A percentile compares a stretch with the other conserved stretches of the same genome.
Evolutionary conservation across 2,329 filamentous ascomycete genomes (phyloP).

Genomic region (Aspergillus proliferans): DNA sequence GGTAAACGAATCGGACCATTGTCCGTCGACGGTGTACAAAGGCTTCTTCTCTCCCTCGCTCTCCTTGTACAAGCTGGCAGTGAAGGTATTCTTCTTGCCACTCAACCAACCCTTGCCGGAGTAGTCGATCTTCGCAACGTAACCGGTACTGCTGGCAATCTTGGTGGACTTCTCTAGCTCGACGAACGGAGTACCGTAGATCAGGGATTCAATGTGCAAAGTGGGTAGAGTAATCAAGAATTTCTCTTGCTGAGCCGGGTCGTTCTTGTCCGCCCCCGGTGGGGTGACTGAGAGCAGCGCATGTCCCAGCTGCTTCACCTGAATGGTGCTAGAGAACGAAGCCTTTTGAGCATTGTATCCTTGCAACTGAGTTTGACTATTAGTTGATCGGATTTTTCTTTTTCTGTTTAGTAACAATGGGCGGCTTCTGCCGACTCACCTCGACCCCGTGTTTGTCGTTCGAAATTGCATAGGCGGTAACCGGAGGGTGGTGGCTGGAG

Average conservation of each 20-base stretch:
- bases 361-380: slow-evolving; percentile 43
- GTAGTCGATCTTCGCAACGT: slow-evolving; percentile 85
- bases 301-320: slow-evolving; percentile 91
- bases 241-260: slow-evolving; percentile 48
- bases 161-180: slow-evolving; percentile 81
- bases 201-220: slow-evolving; percentile 88
- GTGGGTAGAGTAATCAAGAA: slow-evolving; percentile 89
- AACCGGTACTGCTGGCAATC: slow-evolving; percentile 81
- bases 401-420: background rate
- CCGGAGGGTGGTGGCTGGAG: slow-evolving; percentile 75
- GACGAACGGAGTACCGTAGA: slow-evolving; percentile 68
- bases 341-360: slow-evolving; percentile 97
- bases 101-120: slow-evolving; percentile 89
- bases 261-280: slow-evolving; percentile 47
- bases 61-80: slow-evolving; percentile 64
- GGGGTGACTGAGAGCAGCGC: slow-evolving; percentile 65
- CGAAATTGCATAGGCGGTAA: slow-evolving; percentile 87
- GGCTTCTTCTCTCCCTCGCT: slow-evolving; percentile 59
- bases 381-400: background rate
- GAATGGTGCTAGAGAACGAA: slow-evolving; percentile 87
- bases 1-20: slow-evolving; percentile 80
- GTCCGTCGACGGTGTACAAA: slow-evolving; percentile 76
- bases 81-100: slow-evolving; percentile 91
- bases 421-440: slow-evolving; percentile 23
- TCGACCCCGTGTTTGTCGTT: slow-evolving; percentile 76